A percentile compares a stretch with the other conserved stretches of the same genome.
phyloP scores from a whole-genome alignment of 2,329 filamentous ascomycete genomes.

The Bipolaris oryzae region DNA sequence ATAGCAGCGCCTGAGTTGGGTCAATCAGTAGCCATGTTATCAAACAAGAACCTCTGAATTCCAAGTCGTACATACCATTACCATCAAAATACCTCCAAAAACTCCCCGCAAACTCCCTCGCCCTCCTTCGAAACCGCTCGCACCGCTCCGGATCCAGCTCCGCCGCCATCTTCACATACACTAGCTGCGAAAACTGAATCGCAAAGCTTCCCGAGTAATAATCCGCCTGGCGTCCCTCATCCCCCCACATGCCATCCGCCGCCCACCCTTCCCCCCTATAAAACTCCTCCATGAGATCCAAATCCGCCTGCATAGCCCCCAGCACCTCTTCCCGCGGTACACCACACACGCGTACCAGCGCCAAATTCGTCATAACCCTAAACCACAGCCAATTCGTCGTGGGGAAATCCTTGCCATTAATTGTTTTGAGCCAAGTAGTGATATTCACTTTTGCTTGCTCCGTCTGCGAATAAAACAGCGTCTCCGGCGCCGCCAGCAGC shows the following conservation, averaged over 20 bases:
- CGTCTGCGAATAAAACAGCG: slow-evolving; percentile 43
- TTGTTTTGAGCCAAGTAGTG: slow-evolving; percentile 49
- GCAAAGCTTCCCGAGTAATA: slow-evolving; percentile 63
- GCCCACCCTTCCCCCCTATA: slow-evolving; percentile 57
- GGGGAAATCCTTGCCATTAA: slow-evolving; percentile 56
- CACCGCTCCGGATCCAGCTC: slow-evolving; percentile 52
- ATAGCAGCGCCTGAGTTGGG: slow-evolving; percentile 54
- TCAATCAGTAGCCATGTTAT: neutral
- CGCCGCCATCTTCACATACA: slow-evolving; percentile 54
- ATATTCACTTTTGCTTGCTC: slow-evolving; percentile 47
- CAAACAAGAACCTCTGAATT: neutral
- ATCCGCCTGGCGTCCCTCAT: slow-evolving; percentile 52
- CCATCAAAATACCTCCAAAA: slow-evolving; percentile 59
- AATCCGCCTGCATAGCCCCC: slow-evolving; percentile 51
- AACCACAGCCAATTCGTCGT: slow-evolving; percentile 62
- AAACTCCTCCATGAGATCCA: slow-evolving; percentile 55
- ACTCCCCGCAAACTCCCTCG: slow-evolving; percentile 49
- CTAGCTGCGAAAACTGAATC: slow-evolving; percentile 58
- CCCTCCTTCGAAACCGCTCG: slow-evolving; percentile 48
- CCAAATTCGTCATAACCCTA: slow-evolving; percentile 58
- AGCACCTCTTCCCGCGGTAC: slow-evolving; percentile 44
- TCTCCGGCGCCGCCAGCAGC: slow-evolving; percentile 52
- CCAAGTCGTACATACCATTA: slow-evolving; percentile 41
- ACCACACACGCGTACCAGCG: slow-evolving; percentile 52
- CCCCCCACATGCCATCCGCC: slow-evolving; percentile 54